phyloP scores from a whole-genome alignment of 1,139 yeast genomes.

The Suhomyces coccinellae region DNA sequence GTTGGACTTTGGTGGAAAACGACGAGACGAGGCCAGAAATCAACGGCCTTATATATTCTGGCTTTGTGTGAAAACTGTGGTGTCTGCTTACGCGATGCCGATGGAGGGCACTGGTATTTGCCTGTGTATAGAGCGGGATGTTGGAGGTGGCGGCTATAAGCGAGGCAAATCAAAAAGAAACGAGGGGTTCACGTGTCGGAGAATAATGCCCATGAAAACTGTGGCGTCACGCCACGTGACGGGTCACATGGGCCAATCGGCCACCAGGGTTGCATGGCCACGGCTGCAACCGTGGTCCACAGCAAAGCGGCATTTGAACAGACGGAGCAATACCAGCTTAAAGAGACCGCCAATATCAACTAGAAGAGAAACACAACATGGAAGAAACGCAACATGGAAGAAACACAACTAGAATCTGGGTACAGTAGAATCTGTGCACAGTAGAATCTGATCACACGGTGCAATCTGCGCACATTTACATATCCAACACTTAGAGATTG shows the following conservation, averaged over 20 bases:
- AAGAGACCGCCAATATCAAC: too few species aligned
- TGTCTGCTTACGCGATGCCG: slow-evolving; percentile 8
- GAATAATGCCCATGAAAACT: slow-evolving; percentile 4
- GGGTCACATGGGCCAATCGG: not conserved
- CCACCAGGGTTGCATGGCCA: not conserved
- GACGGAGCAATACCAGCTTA: too few species aligned
- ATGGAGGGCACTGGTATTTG: slow-evolving; percentile 1
- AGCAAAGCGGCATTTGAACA: too few species aligned
- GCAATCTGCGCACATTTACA: too few species aligned
- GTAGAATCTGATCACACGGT: too few species aligned
- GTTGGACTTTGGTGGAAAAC: slow-evolving; percentile 13
- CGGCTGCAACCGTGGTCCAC: not conserved
- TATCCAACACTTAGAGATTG: too few species aligned
- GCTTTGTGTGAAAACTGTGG: slow-evolving; percentile 9
- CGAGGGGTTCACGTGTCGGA: slow-evolving; percentile 8
- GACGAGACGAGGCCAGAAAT: not conserved
- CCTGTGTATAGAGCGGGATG: not conserved
- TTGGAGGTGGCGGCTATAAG: slow-evolving; percentile 1
- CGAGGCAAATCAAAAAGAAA: slow-evolving; percentile 6
- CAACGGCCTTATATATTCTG: slow-evolving; percentile 1
- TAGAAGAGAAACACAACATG: too few species aligned
- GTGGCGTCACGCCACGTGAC: slow-evolving; percentile 1
- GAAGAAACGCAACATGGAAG: too few species aligned
- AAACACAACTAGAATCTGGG: too few species aligned
- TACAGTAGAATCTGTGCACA: too few species aligned